phyloP scores from a whole-genome alignment of 768 basidiomycete species.

The Suillus bovinus region DNA sequence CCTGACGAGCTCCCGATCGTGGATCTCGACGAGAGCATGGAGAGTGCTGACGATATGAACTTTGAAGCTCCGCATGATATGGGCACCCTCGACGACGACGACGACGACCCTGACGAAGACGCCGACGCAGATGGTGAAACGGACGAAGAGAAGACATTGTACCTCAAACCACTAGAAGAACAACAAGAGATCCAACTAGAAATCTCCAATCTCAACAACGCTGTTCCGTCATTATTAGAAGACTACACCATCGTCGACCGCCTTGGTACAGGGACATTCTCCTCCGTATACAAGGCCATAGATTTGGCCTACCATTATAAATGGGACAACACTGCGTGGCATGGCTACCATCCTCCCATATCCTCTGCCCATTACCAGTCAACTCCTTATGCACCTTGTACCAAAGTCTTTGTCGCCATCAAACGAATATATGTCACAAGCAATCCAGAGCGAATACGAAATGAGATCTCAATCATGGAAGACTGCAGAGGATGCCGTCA shows the following conservation, averaged over 20 bases:
- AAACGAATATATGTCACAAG: conserved; percentile 98
- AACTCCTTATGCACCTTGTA: conserved; percentile 36
- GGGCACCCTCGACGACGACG: conserved; percentile 30
- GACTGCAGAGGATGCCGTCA: conserved; percentile 83
- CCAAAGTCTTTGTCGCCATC: conserved; percentile 82
- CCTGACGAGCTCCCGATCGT: conserved; percentile 31
- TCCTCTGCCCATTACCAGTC: conserved; percentile 73
- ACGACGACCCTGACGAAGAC: conserved; percentile 38
- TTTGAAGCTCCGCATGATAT: conserved; percentile 38
- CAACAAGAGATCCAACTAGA: conserved; percentile 74
- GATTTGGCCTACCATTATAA: conserved; percentile 75
- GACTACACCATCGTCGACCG: conserved; percentile 86
- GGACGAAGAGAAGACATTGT: conserved; percentile 64
- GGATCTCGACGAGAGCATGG: conserved; percentile 53
- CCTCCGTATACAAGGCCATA: conserved; percentile 97
- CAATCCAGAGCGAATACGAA: conserved; percentile 87
- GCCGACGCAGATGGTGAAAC: conserved; percentile 37
- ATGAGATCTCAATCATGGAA: conserved; percentile 91
- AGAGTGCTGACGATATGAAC: conserved; percentile 40
- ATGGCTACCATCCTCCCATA: conserved; percentile 56
- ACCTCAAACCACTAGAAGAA: conserved; percentile 62
- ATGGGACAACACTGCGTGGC: conserved; percentile 78
- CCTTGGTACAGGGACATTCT: conserved; percentile 96
- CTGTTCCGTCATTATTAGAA: conserved; percentile 62
- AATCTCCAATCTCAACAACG: conserved; percentile 66